A percentile compares a stretch with the other conserved stretches of the same genome.
Conservation (phyloP, 2,329 filamentous ascomycete species). For the Alternaria burnsii region DNA sequence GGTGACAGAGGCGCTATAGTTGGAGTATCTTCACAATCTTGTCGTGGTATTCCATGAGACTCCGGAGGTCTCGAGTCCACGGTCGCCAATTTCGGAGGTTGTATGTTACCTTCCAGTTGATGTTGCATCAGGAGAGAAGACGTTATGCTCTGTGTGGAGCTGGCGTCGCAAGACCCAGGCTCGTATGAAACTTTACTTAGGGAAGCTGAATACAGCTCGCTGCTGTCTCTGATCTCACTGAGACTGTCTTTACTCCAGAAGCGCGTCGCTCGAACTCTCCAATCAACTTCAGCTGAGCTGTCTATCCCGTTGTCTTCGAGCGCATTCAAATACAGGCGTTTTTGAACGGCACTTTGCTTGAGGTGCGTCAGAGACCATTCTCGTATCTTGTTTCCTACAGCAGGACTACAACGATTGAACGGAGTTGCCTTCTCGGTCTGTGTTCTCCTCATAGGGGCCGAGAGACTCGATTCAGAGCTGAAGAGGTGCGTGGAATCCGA, state of each 20-base stretch:
- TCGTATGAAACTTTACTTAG: background rate
- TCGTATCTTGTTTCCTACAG: background rate
- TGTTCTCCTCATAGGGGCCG: background rate
- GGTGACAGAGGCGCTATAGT: background rate
- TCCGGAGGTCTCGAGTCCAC: background rate
- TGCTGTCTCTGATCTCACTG: background rate
- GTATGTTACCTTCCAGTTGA: background rate
- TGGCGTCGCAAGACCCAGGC: background rate
- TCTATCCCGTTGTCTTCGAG: background rate
- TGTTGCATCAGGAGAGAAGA: background rate
- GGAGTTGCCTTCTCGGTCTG: background rate
- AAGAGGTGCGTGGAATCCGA: background rate
- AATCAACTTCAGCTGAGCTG: background rate
- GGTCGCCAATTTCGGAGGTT: too few relatives aligned
- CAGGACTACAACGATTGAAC: too few relatives aligned
- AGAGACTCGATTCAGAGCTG: background rate
- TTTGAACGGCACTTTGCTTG: background rate
- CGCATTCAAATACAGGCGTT: background rate
- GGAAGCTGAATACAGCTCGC: background rate
- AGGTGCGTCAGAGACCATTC: background rate
- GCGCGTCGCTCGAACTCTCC: background rate
- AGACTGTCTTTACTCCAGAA: conserved; percentile 1
- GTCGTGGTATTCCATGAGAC: background rate
- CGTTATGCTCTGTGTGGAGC: background rate
- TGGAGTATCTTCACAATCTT: background rate